Evolutionary conservation across 2,329 filamentous ascomycete genomes (phyloP).

Genomic region (Myriosclerotinia duriaeana): DNA sequence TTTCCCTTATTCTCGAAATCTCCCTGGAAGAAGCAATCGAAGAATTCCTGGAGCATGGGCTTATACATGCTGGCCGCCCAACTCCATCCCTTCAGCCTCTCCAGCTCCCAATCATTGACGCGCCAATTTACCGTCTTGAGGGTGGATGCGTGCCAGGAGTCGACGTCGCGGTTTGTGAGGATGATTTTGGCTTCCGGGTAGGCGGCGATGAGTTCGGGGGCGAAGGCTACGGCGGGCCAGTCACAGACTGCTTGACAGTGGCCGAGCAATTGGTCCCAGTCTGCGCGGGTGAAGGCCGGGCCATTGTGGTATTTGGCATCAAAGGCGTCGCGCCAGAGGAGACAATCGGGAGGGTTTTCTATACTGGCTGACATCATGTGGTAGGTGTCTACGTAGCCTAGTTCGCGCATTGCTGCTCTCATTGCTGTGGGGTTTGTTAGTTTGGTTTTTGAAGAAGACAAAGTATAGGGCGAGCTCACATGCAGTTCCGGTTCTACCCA

Average conservation of each 20-base stretch:
- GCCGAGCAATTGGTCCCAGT: conserved; percentile 68
- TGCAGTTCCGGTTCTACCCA: conserved; percentile 69
- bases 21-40: conserved; percentile 20
- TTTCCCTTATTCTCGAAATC: conserved; percentile 20
- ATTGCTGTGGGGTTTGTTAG: conserved; percentile 48
- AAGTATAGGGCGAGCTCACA: conserved; percentile 48
- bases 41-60: conserved; percentile 17
- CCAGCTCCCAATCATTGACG: conserved; percentile 19
- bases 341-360: conserved; percentile 65
- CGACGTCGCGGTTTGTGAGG: conserved; percentile 28
- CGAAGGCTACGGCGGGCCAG: conserved; percentile 40
- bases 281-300: conserved; percentile 59
- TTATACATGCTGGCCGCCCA: conserved; percentile 24
- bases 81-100: conserved; percentile 16
- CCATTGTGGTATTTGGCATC: conserved; percentile 62
- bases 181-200: conserved; percentile 32
- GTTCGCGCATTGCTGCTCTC: conserved; percentile 61
- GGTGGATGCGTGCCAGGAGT: conserved; percentile 27
- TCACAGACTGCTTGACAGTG: conserved; percentile 46
- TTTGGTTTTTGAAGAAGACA: background rate
- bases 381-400: conserved; percentile 68
- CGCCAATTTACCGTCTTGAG: conserved; percentile 23
- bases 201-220: conserved; percentile 31
- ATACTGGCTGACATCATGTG: conserved; percentile 72
- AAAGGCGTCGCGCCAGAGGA: conserved; percentile 69